Evolutionary conservation across 1,139 yeast genomes (phyloP), one percentile per base, ranked within the genome.

Genomic region (Ogataea hybrid): DNA sequence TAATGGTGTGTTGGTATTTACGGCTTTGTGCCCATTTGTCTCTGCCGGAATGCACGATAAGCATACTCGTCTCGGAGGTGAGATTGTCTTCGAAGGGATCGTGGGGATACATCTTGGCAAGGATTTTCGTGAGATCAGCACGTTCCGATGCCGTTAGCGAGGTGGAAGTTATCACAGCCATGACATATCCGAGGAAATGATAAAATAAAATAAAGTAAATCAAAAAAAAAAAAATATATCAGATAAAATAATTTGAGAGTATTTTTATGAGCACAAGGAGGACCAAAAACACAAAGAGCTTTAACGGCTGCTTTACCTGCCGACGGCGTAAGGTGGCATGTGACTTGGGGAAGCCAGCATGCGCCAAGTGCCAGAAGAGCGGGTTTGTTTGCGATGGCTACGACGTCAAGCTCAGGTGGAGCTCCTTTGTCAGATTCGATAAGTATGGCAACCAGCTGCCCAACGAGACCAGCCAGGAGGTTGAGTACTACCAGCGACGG

Each of bases 221-320:
- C 20, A 15, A 25, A 12, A 30, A 18, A 37, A 4, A 18, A 17
- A 37, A 28, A 7, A 10, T 10, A 33, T 14, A n/a, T 12, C 11
- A 20, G 16, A 29, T n/a, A n/a, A n/a, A n/a, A n/a, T n/a, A n/a
- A n/a, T n/a, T n/a, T n/a, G n/a, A n/a, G n/a, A n/a, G n/a, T 21
- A n/a, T 25, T 33, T 28, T 7, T 10, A 30, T 25, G 37, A 16
- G 31, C 31, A 25, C 11, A 25, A 39, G 42, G 37, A 20, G 32
- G n/a, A 25, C 22, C 11, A 56, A 54, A 25, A 40, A 59, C 14
- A 52, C 57, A 7, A 61, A 61, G 36, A 56, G 59, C 5, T 61
- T 58, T 37, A 53, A 79, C 1, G 86, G 85, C 2, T 80, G 86
- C 56, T 79, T 80, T 67, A 79, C 85, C 1, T 80, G 86, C 49